Conservation (phyloP, 108 stramenopile genomes). For the Fragilariopsis cylindrus region DNA sequence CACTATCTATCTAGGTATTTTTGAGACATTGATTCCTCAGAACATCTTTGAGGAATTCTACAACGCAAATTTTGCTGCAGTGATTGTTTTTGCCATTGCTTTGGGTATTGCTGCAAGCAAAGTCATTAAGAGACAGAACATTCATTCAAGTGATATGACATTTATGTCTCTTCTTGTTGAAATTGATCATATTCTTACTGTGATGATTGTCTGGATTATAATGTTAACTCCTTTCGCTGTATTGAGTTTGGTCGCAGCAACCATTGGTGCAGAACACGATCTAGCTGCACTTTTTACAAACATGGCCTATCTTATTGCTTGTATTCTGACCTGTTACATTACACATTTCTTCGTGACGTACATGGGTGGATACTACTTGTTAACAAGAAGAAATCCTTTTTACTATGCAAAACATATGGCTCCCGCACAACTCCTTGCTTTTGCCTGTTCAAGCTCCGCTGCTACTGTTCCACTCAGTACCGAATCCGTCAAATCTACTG, state of each 20-base stretch:
- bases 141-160: too few relatives aligned
- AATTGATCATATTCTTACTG: conserved; percentile 34
- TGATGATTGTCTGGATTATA: conserved; percentile 33
- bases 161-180: conserved; percentile 27
- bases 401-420: conserved; percentile 23
- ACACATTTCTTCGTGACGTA: conserved; percentile 28
- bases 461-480: conserved; percentile 43
- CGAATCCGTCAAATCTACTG: conserved; percentile 27
- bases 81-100: conserved; percentile 22
- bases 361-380: conserved; percentile 22
- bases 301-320: conserved; percentile 32
- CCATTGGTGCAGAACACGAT: conserved; percentile 37
- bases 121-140: too few relatives aligned
- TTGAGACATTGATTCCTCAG: conserved; percentile 14
- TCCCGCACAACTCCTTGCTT: conserved; percentile 31
- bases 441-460: conserved; percentile 39
- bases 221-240: conserved; percentile 35
- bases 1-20: conserved; percentile 28
- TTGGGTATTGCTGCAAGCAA: conserved; percentile 14
- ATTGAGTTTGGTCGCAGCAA: conserved; percentile 35
- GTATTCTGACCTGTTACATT: conserved; percentile 17
- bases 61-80: conserved; percentile 23
- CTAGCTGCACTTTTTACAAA: conserved; percentile 17
- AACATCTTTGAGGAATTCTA: conserved; percentile 26
- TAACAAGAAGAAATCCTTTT: conserved; percentile 30